A percentile compares a stretch with the other conserved stretches of the same genome.
These are phyloP conservation scores for Aspergillus puulaauensis DNA, from an alignment of 2,329 filamentous ascomycete genomes.

Conservation along the genomic window DNA sequence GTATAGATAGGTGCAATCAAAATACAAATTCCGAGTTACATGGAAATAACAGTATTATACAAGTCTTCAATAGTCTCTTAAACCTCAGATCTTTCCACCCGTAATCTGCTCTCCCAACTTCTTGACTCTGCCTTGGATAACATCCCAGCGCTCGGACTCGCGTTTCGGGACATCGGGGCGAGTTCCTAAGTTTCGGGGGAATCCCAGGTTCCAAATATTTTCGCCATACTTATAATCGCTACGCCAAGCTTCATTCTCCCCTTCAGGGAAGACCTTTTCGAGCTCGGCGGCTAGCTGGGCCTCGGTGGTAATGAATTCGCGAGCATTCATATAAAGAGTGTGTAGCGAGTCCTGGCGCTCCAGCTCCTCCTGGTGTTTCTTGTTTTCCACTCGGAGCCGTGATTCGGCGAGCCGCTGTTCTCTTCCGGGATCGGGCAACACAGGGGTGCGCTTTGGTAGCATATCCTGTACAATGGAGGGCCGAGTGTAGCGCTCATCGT, in stretches of 20 bases:
- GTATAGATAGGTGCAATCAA: slow-evolving; percentile 11
- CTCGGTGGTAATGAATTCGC: slow-evolving; percentile 82
- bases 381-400: slow-evolving; percentile 38
- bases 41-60: slow-evolving; percentile 22
- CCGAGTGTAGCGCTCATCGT: slow-evolving; percentile 75
- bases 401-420: slow-evolving; percentile 53
- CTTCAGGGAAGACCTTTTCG: slow-evolving; percentile 71
- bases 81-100: slow-evolving; percentile 62
- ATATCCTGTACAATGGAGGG: slow-evolving; percentile 61
- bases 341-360: slow-evolving; percentile 71
- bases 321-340: slow-evolving; percentile 84
- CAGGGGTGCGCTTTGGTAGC: slow-evolving; percentile 48
- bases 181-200: slow-evolving; percentile 42
- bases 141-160: slow-evolving; percentile 36
- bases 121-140: slow-evolving; percentile 59
- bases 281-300: slow-evolving; percentile 71
- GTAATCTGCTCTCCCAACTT: slow-evolving; percentile 67
- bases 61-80: slow-evolving; percentile 21
- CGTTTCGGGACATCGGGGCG: slow-evolving; percentile 32
- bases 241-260: slow-evolving; percentile 45
- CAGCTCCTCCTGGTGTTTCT: slow-evolving; percentile 55
- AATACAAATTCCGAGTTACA: slow-evolving; percentile 7
- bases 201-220: slow-evolving; percentile 54
- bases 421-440: slow-evolving; percentile 63
- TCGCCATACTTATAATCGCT: slow-evolving; percentile 43